Percentiles rank a stretch among this genome's conserved stretches.
Evolutionary conservation across 768 basidiomycete species (phyloP).

Genomic region (Hortiboletus campestris): DNA sequence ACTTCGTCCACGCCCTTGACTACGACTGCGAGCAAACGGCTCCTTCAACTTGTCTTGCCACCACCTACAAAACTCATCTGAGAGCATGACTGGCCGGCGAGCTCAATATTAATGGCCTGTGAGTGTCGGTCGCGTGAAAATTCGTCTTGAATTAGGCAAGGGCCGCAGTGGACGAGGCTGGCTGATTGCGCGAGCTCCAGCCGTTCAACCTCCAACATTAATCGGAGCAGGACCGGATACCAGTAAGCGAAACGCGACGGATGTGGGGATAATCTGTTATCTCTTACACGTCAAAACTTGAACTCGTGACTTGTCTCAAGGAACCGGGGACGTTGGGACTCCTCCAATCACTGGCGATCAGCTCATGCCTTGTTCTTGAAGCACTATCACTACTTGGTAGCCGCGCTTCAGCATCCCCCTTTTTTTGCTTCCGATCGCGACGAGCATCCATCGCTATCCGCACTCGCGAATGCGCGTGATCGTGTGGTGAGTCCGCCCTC

Average conservation of each 20-base stretch:
- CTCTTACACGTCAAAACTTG: neutral
- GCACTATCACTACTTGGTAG: neutral
- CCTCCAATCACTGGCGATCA: constrained; percentile 5
- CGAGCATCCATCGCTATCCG: constrained; percentile 9
- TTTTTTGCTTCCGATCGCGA: constrained; percentile 5
- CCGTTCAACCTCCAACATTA: neutral
- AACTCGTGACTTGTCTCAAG: constrained; percentile 6
- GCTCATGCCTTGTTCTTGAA: constrained; percentile 5
- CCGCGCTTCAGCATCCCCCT: neutral
- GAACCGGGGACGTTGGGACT: too few species aligned
- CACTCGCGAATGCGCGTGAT: constrained; percentile 17
- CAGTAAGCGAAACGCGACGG: neutral
- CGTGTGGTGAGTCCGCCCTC: constrained; percentile 16
- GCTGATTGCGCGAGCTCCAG: neutral
- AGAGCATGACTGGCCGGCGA: too few species aligned
- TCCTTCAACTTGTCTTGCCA: too few species aligned
- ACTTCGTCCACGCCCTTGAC: too few species aligned
- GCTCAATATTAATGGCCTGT: neutral
- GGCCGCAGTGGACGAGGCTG: neutral
- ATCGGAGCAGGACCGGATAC: neutral
- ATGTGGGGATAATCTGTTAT: constrained; percentile 1
- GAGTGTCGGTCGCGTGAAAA: constrained; percentile 10
- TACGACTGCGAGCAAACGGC: too few species aligned
- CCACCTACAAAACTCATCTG: too few species aligned
- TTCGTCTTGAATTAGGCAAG: constrained; percentile 3